Evolutionary conservation across 2,329 filamentous ascomycete genomes (phyloP), one percentile per base, ranked within the genome.

Genomic region (Rhynchosporium graminicola): DNA sequence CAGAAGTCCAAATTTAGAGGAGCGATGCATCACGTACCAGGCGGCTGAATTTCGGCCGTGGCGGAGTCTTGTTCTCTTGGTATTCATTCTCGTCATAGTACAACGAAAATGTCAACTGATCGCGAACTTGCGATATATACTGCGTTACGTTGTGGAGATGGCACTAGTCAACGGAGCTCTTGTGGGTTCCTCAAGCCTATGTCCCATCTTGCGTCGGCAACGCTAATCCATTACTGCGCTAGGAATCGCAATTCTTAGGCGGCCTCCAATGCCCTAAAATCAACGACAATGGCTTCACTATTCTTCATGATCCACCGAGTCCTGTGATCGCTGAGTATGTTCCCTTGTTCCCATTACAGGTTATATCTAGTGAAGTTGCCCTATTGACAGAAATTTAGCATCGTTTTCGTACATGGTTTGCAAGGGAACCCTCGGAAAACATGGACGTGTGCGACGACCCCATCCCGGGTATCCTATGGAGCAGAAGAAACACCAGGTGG

Each of bases 391-490:
- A 42, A 3, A 42, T 15, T 42, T 42, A 45, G 42, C 42, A 67
- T 67, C 45, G 38, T 67, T 9, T 65, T 67, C 29, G 63, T 67
- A 12, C 63, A 67, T 38, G 63, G 65, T 9, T 52, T 67, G 15
- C 63, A 67, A 52, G 65, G 63, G n/a, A 61, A 67, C 40, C 63
- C 65, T 2, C 57, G 62, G 33, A 40, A 51, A 8, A 66, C 64
- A 5, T 66, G 64, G 64, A 57, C 64, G n/a, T 55, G 33, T 33
- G 51, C 20, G 20, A 55, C 3, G 29, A 36, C 7, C 4, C 15
- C 48, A 31, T 26, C 28, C 26, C 6, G 29, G 29, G 48, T 15
- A 8, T 5, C 15, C 26, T 10, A 54, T 5, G 50, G 36, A 10
- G 5, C 12, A n/a, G 42, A 20, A 36, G 51, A 42, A 6, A 15